A percentile compares a stretch with the other conserved stretches of the same genome.
Conservation (phyloP, 345 rosid genomes). For the Pugionium cornutum region DNA sequence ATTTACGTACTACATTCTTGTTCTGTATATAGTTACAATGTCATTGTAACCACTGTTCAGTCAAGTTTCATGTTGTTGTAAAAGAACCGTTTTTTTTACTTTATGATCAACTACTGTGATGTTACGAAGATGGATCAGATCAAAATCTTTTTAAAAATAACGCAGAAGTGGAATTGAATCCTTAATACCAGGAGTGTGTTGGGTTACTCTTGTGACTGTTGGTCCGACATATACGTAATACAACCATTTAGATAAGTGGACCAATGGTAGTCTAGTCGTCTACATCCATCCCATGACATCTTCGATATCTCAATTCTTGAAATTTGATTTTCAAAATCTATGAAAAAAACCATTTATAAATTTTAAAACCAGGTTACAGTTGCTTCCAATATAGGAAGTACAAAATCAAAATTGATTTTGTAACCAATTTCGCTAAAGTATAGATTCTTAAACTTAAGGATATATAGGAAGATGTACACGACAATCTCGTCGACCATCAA, state of each 20-base stretch:
- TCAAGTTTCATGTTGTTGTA: constrained; percentile 16
- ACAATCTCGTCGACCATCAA: constrained; percentile 31
- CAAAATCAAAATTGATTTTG: too few relatives aligned
- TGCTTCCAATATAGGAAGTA: too few relatives aligned
- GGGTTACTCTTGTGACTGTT: too few relatives aligned
- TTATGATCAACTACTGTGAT: not conserved
- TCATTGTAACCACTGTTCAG: not conserved
- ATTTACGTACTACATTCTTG: not conserved
- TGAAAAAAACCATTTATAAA: too few relatives aligned
- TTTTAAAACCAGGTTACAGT: too few relatives aligned
- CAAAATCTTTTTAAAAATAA: not conserved
- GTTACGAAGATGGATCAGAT: constrained; percentile 11
- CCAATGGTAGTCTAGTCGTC: too few relatives aligned
- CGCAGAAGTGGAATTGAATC: constrained; percentile 1
- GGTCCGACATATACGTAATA: too few relatives aligned
- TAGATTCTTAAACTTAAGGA: not conserved
- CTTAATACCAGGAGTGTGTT: not conserved
- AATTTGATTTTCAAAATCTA: too few relatives aligned
- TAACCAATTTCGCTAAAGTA: too few relatives aligned
- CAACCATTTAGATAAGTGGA: too few relatives aligned
- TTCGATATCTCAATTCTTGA: too few relatives aligned
- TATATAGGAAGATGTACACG: constrained; percentile 31
- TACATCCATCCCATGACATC: too few relatives aligned
- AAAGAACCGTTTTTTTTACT: constrained; percentile 3
- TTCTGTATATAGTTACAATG: not conserved